A percentile compares a stretch with the other conserved stretches of the same genome.
Evolutionary conservation across 208 protist species (phyloP).

Genomic region (Leishmania turanica): DNA sequence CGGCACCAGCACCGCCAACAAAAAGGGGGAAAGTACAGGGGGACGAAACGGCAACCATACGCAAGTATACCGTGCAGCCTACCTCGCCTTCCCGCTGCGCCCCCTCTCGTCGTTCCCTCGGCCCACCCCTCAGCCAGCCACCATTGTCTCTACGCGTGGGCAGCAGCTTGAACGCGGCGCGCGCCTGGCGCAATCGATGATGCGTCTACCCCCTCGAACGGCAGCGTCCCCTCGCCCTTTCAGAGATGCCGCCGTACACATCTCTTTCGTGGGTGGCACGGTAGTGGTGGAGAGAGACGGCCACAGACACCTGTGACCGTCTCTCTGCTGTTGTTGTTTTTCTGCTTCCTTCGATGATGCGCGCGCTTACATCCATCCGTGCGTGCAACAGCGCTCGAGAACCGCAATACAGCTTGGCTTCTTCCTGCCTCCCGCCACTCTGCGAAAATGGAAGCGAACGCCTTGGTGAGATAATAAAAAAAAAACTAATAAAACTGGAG

Average conservation of each 20-base stretch:
- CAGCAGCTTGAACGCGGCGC: neutral
- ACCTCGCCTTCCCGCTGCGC: neutral
- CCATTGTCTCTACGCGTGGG: neutral
- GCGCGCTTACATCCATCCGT: neutral
- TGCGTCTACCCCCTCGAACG: neutral
- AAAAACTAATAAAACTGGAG: neutral
- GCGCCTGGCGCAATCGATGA: neutral
- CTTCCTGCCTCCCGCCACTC: neutral
- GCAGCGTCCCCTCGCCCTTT: neutral
- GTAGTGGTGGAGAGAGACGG: neutral
- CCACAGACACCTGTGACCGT: neutral
- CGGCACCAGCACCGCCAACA: neutral
- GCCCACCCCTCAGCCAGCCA: neutral
- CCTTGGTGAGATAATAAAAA: neutral
- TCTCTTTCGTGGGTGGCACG: too few relatives aligned
- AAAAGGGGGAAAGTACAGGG: neutral
- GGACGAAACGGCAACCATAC: neutral
- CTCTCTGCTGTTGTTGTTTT: too few relatives aligned
- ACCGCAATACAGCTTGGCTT: neutral
- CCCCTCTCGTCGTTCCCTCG: neutral
- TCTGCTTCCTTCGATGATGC: neutral
- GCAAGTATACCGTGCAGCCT: neutral
- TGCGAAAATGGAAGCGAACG: neutral
- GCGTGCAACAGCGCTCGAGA: neutral
- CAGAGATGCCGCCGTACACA: neutral